phyloP scores from a whole-genome alignment of 441 rosid species.

The Pelargonium fulgidum region DNA sequence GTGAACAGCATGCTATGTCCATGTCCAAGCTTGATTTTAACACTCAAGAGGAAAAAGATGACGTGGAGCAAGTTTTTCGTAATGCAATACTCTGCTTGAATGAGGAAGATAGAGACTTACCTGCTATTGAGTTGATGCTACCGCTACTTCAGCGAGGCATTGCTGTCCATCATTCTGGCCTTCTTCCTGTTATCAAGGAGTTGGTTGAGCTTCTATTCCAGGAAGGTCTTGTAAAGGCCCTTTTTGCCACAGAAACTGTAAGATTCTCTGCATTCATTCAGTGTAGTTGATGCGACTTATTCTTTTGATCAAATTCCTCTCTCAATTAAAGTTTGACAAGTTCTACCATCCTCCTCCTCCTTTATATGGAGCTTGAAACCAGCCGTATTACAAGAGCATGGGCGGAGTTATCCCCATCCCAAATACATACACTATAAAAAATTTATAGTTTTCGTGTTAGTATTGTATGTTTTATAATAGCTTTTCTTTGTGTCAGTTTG shows the following conservation, averaged over 20 bases:
- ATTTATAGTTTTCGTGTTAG: conserved; percentile 9
- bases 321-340: background rate
- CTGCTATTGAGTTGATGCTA: conserved; percentile 93
- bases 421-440: background rate
- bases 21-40: conserved; percentile 98
- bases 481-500: conserved; percentile 53
- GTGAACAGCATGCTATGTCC: conserved; percentile 95
- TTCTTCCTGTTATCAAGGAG: conserved; percentile 96
- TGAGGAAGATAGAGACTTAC: conserved; percentile 89
- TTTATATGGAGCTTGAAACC: background rate
- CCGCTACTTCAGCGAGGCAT: conserved; percentile 95
- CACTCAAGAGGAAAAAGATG: conserved; percentile 72
- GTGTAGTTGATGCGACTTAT: background rate
- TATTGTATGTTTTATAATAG: conserved; percentile 17
- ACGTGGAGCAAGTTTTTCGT: conserved; percentile 68
- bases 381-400: too few relatives aligned
- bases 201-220: conserved; percentile 97
- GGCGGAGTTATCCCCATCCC: too few relatives aligned
- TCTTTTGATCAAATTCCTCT: background rate
- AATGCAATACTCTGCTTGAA: conserved; percentile 83
- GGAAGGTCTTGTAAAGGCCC: conserved; percentile 97
- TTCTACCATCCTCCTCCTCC: too few relatives aligned
- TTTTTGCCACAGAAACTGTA: conserved; percentile 96
- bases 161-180: conserved; percentile 98
- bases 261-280: conserved; percentile 27